Base-by-base conservation (phyloP, 805 yeast species). In the Debaryomyces maramus region DNA sequence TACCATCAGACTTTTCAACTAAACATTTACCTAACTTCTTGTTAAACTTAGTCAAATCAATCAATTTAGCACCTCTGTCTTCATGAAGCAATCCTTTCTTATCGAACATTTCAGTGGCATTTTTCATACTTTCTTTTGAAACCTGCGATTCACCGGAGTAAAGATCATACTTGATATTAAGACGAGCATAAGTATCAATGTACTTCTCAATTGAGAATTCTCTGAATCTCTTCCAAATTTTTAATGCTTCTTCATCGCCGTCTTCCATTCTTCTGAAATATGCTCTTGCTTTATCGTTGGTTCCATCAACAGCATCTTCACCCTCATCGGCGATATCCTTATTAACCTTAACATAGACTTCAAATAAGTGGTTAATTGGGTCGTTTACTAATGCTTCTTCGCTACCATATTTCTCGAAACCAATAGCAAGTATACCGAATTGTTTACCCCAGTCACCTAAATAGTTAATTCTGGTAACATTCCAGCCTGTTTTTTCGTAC, bases 361-460 rank as follows among this genome's bases (percentile, higher is more conserved):
- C 91, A 56, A 90, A 93, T 61, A 93, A 77, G 65, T 93, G 99
- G 67, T 88, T 82, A 60, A 93, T 90, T 42, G 99, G 97, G 62
- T 93, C 93, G 34, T 58, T 55, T 40, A 72, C 72, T 48, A 93
- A 75, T 38, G 70, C 69, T 56, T 82, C 86, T 60, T 85, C 95
- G 46, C 75, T 66, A 36, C 99, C 99, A 60, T 85, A 93, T 57
- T 78, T 81, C 41, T 80, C 78, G 64, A 84, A 93, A 34, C 97
- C 99, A 46, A 93, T 85, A 18, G 98, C 99, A 52, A 93, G 75
- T 33, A 93, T 64, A 65, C 99, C 99, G 58, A 91, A 93, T 72
- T 93, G 99, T 69, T 93, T 93, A 42, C 99, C 99, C 99, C 99
- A 93, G 69, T 93, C 99, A 57, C 99, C 99, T 51, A 93, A 75